Percentiles rank a stretch among this genome's conserved stretches.
phyloP scores from a whole-genome alignment of 2,329 filamentous ascomycete genomes.

The Orbilia brochopaga region DNA sequence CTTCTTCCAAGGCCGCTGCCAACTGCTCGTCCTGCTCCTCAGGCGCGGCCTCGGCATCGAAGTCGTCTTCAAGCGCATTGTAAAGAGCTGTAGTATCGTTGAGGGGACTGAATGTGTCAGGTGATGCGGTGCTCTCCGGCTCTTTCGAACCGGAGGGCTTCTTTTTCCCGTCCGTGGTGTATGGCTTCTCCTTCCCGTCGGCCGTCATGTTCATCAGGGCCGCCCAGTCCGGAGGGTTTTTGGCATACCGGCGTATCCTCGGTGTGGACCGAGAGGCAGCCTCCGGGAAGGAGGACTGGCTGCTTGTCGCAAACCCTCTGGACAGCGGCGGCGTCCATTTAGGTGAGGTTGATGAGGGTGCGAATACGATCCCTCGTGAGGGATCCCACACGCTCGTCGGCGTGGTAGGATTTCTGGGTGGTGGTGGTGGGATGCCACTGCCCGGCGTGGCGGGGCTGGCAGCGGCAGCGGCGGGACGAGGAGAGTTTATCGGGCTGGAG shows the following conservation, averaged over 20 bases:
- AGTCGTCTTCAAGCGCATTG: conserved; percentile 20
- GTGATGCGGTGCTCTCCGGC: no score
- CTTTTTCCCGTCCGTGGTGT: conserved; percentile 21
- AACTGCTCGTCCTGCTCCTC: background rate
- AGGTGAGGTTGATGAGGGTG: conserved; percentile 27
- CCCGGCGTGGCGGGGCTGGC: background rate
- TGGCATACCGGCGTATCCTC: background rate
- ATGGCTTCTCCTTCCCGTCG: conserved; percentile 31
- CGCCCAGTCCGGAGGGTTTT: conserved; percentile 14
- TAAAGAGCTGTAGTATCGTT: conserved; percentile 3
- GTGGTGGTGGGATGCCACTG: background rate
- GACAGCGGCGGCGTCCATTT: conserved; percentile 1
- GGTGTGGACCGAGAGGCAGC: no score
- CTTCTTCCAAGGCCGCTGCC: background rate
- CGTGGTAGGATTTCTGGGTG: conserved; percentile 20
- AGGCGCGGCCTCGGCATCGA: background rate
- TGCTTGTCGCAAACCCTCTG: conserved; percentile 13
- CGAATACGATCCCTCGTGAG: conserved; percentile 28
- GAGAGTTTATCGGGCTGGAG: background rate
- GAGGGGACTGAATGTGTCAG: background rate
- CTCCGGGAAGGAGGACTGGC: background rate
- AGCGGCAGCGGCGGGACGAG: conserved; percentile 1
- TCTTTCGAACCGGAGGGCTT: conserved; percentile 9
- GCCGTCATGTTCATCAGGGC: conserved; percentile 19
- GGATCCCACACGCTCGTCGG: conserved; percentile 33